These are phyloP conservation scores for Patellaria atrata DNA, from an alignment of 495 filamentous ascomycete species.

Conservation along the genomic window DNA sequence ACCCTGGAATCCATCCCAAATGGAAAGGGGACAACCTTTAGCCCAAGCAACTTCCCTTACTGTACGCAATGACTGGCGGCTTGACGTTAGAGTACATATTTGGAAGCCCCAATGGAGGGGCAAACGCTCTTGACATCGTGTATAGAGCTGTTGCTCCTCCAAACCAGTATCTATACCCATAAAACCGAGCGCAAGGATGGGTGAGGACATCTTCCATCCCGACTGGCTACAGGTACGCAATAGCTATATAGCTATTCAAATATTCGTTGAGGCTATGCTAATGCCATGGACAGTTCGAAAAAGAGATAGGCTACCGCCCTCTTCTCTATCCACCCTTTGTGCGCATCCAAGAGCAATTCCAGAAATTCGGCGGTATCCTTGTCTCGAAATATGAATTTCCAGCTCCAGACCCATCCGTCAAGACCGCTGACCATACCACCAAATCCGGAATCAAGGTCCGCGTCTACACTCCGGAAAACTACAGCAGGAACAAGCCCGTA, in stretches of 20 bases:
- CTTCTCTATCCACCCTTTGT: constrained; percentile 13
- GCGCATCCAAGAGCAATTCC: constrained; percentile 11
- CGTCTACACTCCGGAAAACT: constrained; percentile 15
- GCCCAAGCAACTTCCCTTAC: too few species aligned
- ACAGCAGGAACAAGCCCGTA: constrained; percentile 12
- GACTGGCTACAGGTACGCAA: constrained; percentile 15
- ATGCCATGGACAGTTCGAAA: constrained; percentile 15
- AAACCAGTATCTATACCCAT: too few species aligned
- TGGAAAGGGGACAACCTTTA: too few species aligned
- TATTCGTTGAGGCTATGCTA: too few species aligned
- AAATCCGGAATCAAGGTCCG: constrained; percentile 9
- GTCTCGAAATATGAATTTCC: constrained; percentile 15
- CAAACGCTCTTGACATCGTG: too few species aligned
- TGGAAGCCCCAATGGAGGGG: too few species aligned
- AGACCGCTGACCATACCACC: constrained; percentile 13
- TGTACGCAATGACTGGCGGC: too few species aligned
- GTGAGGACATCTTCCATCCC: constrained; percentile 11
- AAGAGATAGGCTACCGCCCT: constrained; percentile 16
- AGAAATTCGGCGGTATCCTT: constrained; percentile 8
- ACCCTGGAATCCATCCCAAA: too few species aligned
- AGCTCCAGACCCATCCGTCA: constrained; percentile 13
- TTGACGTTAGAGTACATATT: too few species aligned
- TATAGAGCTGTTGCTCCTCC: too few species aligned
- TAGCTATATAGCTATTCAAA: too few species aligned
- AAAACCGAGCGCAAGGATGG: too few species aligned